Percentiles rank a stretch among this genome's conserved stretches.
phyloP scores from a whole-genome alignment of 2,329 filamentous ascomycete species.

The Pseudonectria foliicola region DNA sequence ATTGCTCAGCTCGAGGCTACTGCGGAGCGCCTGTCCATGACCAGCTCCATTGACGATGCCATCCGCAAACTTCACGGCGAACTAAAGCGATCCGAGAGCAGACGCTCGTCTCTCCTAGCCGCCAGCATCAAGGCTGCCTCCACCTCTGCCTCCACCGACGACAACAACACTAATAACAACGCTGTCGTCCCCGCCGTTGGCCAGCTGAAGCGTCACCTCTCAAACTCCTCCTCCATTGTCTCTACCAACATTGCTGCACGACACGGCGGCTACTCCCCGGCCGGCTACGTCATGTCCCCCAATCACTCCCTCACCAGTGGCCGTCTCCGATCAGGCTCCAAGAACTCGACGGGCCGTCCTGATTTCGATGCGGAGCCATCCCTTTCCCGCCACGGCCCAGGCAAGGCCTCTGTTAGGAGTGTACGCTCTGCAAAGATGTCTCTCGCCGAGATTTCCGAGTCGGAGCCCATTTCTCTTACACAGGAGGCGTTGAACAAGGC shows the following conservation, averaged over 20 bases:
- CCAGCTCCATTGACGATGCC: slow-evolving; percentile 69
- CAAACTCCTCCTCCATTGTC: slow-evolving; percentile 55
- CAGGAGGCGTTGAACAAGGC: slow-evolving; percentile 47
- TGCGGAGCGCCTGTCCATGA: slow-evolving; percentile 66
- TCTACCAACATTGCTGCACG: slow-evolving; percentile 61
- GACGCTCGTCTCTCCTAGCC: slow-evolving; percentile 55
- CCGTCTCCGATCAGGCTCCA: slow-evolving; percentile 49
- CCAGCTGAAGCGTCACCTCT: slow-evolving; percentile 36
- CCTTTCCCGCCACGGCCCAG: slow-evolving; percentile 45
- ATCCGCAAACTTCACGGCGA: slow-evolving; percentile 67
- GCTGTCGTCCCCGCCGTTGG: slow-evolving; percentile 13
- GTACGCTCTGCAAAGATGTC: slow-evolving; percentile 43
- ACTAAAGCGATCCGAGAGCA: slow-evolving; percentile 62
- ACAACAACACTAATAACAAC: slow-evolving; percentile 16
- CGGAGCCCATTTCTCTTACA: slow-evolving; percentile 45
- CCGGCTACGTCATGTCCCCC: slow-evolving; percentile 61
- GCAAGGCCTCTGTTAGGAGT: slow-evolving; percentile 47
- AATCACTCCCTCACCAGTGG: slow-evolving; percentile 50
- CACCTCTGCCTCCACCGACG: slow-evolving; percentile 24
- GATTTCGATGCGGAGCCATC: slow-evolving; percentile 34
- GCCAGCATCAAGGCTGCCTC: slow-evolving; percentile 33
- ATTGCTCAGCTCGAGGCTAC: slow-evolving; percentile 69
- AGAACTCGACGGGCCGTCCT: slow-evolving; percentile 35
- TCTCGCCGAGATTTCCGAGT: slow-evolving; percentile 50
- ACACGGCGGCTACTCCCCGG: slow-evolving; percentile 63